phyloP scores from a whole-genome alignment of 192 early-diverging fungal species.

The Dimargaris cristalligena region DNA sequence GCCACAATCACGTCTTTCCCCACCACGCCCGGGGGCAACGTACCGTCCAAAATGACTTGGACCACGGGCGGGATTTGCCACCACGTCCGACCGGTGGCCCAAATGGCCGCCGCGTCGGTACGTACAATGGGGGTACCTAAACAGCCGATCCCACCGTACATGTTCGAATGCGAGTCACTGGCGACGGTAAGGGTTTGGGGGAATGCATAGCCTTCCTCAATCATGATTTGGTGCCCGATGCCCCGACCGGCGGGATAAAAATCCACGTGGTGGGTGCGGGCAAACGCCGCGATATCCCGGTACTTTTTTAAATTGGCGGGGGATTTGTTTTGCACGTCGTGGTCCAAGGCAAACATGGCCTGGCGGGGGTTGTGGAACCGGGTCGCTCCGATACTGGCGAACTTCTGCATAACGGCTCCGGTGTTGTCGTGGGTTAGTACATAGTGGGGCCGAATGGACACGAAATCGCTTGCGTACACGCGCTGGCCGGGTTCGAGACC shows the following conservation, averaged over 20 bases:
- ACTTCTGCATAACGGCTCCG: conserved; percentile 85
- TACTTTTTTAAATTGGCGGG: conserved; percentile 90
- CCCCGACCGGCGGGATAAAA: conserved; percentile 95
- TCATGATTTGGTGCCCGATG: conserved; percentile 95
- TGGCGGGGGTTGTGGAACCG: conserved; percentile 60
- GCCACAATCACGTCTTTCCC: conserved; percentile 97
- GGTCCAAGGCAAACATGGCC: conserved; percentile 92
- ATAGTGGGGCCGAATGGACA: conserved; percentile 79
- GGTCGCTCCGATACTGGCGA: conserved; percentile 78
- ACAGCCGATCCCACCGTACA: conserved; percentile 94
- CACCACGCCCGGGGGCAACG: conserved; percentile 63
- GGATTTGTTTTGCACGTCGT: conserved; percentile 93
- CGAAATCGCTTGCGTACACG: conserved; percentile 85
- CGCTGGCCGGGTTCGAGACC: conserved; percentile 43
- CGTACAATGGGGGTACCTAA: conserved; percentile 95
- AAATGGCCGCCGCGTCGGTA: conserved; percentile 95
- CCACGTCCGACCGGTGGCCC: conserved; percentile 96
- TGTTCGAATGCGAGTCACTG: conserved; percentile 98
- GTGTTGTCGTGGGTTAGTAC: conserved; percentile 98
- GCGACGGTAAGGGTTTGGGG: conserved; percentile 87
- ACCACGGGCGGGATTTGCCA: conserved; percentile 97
- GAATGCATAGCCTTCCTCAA: conserved; percentile 94
- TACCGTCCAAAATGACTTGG: conserved; percentile 68
- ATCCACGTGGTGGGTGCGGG: conserved; percentile 55
- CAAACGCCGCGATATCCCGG: conserved; percentile 66